A percentile compares a stretch with the other conserved stretches of the same genome.
Conservation (phyloP, 306 rosid species). For the Benincasa hispida region DNA sequence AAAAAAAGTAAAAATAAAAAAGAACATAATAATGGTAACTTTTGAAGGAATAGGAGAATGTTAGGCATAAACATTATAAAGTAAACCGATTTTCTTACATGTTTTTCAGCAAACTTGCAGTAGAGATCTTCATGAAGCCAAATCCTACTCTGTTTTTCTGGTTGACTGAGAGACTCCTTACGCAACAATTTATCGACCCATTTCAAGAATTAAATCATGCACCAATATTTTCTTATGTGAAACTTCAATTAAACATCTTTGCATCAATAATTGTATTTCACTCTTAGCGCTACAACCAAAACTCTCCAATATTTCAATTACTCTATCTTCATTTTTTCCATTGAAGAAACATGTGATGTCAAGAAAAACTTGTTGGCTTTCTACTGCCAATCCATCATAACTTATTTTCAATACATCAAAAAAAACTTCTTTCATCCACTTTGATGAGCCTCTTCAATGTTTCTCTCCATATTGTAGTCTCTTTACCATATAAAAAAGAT, state of each 20-base stretch:
- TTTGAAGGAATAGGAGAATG: neutral
- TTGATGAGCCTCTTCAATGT: neutral
- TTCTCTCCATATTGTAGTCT: neutral
- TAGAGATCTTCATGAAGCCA: slow-evolving; percentile 2
- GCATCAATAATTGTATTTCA: neutral
- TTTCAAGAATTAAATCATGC: slow-evolving; percentile 4
- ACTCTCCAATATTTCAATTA: neutral
- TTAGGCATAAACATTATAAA: neutral
- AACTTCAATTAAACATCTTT: neutral
- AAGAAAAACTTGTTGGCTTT: neutral
- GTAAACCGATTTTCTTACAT: neutral
- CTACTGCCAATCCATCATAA: neutral
- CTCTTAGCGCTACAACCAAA: neutral
- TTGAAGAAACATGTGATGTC: neutral
- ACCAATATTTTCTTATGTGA: neutral
- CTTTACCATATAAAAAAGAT: neutral
- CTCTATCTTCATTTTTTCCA: neutral
- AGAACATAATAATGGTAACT: neutral
- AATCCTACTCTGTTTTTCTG: neutral
- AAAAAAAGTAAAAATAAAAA: too few relatives aligned
- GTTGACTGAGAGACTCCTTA: neutral
- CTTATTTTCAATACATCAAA: neutral
- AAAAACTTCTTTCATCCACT: neutral
- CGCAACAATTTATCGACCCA: slow-evolving; percentile 9
- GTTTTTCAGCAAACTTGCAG: neutral